Evolutionary conservation across 306 rosid genomes (phyloP).

Genomic region (Cucurbita ficifolia): DNA sequence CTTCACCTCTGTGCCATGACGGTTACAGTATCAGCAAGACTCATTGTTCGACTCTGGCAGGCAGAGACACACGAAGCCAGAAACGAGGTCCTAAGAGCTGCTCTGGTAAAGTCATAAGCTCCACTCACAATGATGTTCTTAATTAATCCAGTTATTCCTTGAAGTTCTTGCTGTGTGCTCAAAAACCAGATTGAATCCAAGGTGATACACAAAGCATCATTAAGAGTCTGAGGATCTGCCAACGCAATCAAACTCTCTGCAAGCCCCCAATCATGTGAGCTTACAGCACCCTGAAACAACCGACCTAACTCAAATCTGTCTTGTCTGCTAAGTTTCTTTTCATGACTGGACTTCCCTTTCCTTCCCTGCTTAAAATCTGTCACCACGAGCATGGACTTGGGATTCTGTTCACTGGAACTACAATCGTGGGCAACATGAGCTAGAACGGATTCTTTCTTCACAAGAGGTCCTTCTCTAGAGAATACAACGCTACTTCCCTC

Average conservation of each 20-base stretch:
- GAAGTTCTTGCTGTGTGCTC: constrained; percentile 49
- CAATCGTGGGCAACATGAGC: constrained; percentile 16
- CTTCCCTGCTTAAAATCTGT: constrained; percentile 24
- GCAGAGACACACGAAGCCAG: constrained; percentile 91
- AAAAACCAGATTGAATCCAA: constrained; percentile 84
- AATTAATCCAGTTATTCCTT: constrained; percentile 44
- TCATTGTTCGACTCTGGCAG: constrained; percentile 76
- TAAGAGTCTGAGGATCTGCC: constrained; percentile 68
- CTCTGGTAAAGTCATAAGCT: constrained; percentile 76
- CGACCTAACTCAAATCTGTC: constrained; percentile 69
- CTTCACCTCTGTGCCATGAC: constrained; percentile 75
- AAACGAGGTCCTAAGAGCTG: constrained; percentile 71
- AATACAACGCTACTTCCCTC: constrained; percentile 45
- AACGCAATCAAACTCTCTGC: constrained; percentile 58
- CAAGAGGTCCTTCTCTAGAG: constrained; percentile 38
- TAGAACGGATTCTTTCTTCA: constrained; percentile 28
- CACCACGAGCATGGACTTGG: constrained; percentile 23
- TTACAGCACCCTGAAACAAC: constrained; percentile 59
- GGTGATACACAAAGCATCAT: constrained; percentile 70
- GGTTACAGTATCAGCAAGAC: constrained; percentile 65
- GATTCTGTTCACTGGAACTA: constrained; percentile 36
- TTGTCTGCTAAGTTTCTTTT: constrained; percentile 58
- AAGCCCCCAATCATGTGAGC: constrained; percentile 70
- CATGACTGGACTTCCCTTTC: constrained; percentile 30
- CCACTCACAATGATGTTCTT: constrained; percentile 54